Percentiles rank a stretch among this genome's conserved stretches.
phyloP scores from a whole-genome alignment of 2,329 filamentous ascomycete genomes.

The Coniella vitis region DNA sequence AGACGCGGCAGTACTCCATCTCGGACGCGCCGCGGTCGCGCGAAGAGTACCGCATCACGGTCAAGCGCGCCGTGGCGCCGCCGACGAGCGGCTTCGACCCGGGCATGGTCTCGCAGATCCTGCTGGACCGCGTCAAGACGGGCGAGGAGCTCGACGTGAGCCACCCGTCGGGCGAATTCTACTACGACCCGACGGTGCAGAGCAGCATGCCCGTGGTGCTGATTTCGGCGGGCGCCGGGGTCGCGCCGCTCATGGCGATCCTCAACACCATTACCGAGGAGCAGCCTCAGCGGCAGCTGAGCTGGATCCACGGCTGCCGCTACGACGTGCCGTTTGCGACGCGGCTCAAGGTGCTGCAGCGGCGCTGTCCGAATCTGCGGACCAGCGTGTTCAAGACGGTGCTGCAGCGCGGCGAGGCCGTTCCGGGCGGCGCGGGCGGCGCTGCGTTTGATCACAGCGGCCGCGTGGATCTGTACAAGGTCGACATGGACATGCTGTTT shows the following conservation, averaged over 20 bases:
- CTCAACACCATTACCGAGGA: constrained; percentile 42
- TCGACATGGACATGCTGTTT: constrained; percentile 34
- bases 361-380: constrained; percentile 23
- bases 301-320: constrained; percentile 49
- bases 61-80: constrained; percentile 54
- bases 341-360: constrained; percentile 36
- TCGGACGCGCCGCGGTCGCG: constrained; percentile 50
- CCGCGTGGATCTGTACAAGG: constrained; percentile 33
- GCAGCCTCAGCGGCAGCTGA: constrained; percentile 37
- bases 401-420: constrained; percentile 35
- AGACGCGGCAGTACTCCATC: constrained; percentile 64
- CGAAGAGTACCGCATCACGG: constrained; percentile 57
- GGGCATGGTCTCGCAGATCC: constrained; percentile 58
- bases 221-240: constrained; percentile 49
- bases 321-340: constrained; percentile 43
- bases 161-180: constrained; percentile 54
- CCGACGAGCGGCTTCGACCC: constrained; percentile 39
- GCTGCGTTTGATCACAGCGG: constrained; percentile 33
- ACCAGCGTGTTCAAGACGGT: constrained; percentile 39
- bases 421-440: constrained; percentile 16
- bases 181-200: constrained; percentile 33
- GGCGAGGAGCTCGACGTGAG: constrained; percentile 56
- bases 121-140: constrained; percentile 51
- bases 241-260: constrained; percentile 50
- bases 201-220: constrained; percentile 42